Conservation (phyloP, 352 stramenopile species). For the Phytophthora colocasiae region DNA sequence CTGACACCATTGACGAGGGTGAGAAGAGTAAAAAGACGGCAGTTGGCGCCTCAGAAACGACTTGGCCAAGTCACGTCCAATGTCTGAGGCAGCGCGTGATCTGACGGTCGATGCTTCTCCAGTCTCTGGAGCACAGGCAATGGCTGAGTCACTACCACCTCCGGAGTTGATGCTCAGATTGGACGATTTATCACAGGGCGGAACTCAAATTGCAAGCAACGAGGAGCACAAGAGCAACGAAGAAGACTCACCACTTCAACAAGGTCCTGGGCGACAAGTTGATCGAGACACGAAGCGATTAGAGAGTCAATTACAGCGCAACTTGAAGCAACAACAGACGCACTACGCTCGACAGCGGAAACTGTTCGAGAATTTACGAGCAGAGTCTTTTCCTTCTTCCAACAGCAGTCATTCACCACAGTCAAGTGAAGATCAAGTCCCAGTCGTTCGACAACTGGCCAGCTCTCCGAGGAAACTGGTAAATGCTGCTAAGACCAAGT, state of each 20-base stretch:
- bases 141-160: conserved; percentile 3
- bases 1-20: conserved; percentile 5
- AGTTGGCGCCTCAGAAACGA: conserved; percentile 27
- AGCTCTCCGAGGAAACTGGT: conserved; percentile 9
- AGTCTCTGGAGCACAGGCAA: conserved; percentile 1
- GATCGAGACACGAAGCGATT: conserved; percentile 46
- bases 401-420: conserved; percentile 7
- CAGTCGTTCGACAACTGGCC: not conserved
- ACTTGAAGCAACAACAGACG: conserved; percentile 64
- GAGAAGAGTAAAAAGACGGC: conserved; percentile 19
- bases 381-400: conserved; percentile 20
- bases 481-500: conserved; percentile 7
- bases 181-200: conserved; percentile 50
- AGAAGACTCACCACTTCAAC: conserved; percentile 6
- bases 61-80: conserved; percentile 29
- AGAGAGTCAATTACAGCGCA: conserved; percentile 59
- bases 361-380: conserved; percentile 66
- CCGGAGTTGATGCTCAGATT: conserved; percentile 48
- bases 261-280: conserved; percentile 1
- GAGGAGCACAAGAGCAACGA: conserved; percentile 16
- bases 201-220: conserved; percentile 3
- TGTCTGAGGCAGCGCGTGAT: conserved; percentile 11
- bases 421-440: conserved; percentile 10
- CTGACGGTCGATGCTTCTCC: conserved; percentile 10
- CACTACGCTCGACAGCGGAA: conserved; percentile 67